phyloP scores from a whole-genome alignment of 441 rosid species.

The Populus tomentosa region DNA sequence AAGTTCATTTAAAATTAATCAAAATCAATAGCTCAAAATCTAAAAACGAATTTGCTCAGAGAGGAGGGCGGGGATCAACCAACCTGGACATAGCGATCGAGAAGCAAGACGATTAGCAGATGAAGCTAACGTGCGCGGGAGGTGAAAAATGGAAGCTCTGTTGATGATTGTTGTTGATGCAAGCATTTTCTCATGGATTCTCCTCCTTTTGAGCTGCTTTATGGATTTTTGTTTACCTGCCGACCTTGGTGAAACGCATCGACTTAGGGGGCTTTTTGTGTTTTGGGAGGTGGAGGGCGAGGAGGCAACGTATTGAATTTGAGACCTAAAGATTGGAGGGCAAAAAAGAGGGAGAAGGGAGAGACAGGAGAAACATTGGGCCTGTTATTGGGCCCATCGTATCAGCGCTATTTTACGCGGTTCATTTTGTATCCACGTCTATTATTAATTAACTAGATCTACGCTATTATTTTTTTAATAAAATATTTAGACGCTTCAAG shows the following conservation, averaged over 20 bases:
- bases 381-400: conserved; percentile 10
- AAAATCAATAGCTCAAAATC: background rate
- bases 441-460: too few relatives aligned
- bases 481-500: too few relatives aligned
- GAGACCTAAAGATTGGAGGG: background rate
- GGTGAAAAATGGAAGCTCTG: background rate
- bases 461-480: too few relatives aligned
- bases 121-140: conserved; percentile 23
- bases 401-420: background rate
- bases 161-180: conserved; percentile 7
- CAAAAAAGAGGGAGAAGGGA: background rate
- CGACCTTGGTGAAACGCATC: background rate
- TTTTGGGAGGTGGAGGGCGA: background rate
- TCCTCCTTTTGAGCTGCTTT: background rate
- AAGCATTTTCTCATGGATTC: conserved; percentile 51
- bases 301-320: background rate
- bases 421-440: background rate
- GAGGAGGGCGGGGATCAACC: background rate
- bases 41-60: background rate
- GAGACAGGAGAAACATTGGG: background rate
- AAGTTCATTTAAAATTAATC: background rate
- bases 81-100: conserved; percentile 57
- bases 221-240: background rate
- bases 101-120: background rate
- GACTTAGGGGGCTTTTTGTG: background rate